These are phyloP conservation scores for Symmetrospora coprosmae DNA, from an alignment of 768 basidiomycete species.

Conservation along the genomic window DNA sequence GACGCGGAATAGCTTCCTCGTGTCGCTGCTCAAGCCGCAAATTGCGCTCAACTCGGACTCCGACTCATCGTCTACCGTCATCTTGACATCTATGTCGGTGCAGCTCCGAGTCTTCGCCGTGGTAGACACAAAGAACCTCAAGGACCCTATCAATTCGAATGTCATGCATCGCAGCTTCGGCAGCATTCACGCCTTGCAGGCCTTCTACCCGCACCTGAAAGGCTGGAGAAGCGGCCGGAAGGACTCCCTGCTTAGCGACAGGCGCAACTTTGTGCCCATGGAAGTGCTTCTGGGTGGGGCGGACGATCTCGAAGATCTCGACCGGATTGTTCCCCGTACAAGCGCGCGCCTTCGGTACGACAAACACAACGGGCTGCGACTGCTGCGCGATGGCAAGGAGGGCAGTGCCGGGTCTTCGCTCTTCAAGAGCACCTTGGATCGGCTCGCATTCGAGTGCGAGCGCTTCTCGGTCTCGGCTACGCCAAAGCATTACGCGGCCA, in stretches of 20 bases:
- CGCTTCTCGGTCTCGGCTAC: slow-evolving; percentile 74
- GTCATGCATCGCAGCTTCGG: slow-evolving; percentile 79
- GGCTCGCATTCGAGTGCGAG: slow-evolving; percentile 65
- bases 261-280: slow-evolving; percentile 51
- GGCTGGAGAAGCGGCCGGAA: slow-evolving; percentile 12
- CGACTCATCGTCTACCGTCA: slow-evolving; percentile 47
- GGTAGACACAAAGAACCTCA: slow-evolving; percentile 59
- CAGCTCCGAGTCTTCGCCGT: slow-evolving; percentile 65
- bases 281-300: slow-evolving; percentile 49
- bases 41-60: slow-evolving; percentile 58
- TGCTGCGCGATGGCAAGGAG: slow-evolving; percentile 1
- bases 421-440: slow-evolving; percentile 40
- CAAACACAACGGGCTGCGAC: slow-evolving; percentile 79
- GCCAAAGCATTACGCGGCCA: slow-evolving; percentile 63
- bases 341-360: slow-evolving; percentile 75
- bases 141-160: slow-evolving; percentile 70
- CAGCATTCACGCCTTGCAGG: slow-evolving; percentile 64
- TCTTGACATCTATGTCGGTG: slow-evolving; percentile 64
- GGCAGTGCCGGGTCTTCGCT: slow-evolving; percentile 45
- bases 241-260: neutral
- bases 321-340: slow-evolving; percentile 78
- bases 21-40: slow-evolving; percentile 80
- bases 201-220: slow-evolving; percentile 53
- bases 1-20: slow-evolving; percentile 54
- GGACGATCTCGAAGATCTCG: slow-evolving; percentile 75